Base-by-base conservation (phyloP, 352 stramenopile species). In the Pythium utonaiense region DNA sequence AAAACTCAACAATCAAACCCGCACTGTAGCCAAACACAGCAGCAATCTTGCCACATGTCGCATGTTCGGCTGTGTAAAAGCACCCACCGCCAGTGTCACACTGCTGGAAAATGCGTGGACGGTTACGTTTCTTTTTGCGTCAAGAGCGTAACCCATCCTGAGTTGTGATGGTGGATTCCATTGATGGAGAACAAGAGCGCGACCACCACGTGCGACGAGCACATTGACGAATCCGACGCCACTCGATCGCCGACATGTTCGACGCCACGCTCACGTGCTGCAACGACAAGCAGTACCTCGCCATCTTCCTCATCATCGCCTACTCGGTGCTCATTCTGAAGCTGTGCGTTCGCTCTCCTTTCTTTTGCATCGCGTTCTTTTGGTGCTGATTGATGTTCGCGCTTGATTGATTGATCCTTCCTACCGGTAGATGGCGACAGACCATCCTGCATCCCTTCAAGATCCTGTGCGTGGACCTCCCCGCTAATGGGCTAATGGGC, bases 251-350 rank as follows among this genome's bases (percentile, higher is more conserved):
- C 58, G 61, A 28, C 14, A 71, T 71, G 57, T 56, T 81, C 33
- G 78, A 91, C 61, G 80, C 67, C 71, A 80, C 66, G 41, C 77
- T 93, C 58, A 71, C 77, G 66, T 96, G 87, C 80, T 96, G 87
- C 81, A 96, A 95, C 64, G 83, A 94, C 69, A 74, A 87, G 60
- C 87, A 96, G 60, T 89, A 83, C 52, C 70, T 88, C 44, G 88
- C 80, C 49, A 93, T 95, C 68, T 94, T 93, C 74, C 79, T 96
- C 71, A 93, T 96, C 78, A 52, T 84, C 50, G 80, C 72, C 67
- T 96, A 96, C 75, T 71, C 83, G 8, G 45, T 96, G 54, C 68
- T 81, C 60, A 96, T 96, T 70, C 89, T 95, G 62, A 95, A 95
- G 64, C 73, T 95, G 83, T 94, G 58, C 55, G 71, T 52, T 17